Evolutionary conservation across 176 grass and related monocot species (phyloP), one percentile per base, ranked within the genome.

Genomic region (Eleusine coracana): DNA sequence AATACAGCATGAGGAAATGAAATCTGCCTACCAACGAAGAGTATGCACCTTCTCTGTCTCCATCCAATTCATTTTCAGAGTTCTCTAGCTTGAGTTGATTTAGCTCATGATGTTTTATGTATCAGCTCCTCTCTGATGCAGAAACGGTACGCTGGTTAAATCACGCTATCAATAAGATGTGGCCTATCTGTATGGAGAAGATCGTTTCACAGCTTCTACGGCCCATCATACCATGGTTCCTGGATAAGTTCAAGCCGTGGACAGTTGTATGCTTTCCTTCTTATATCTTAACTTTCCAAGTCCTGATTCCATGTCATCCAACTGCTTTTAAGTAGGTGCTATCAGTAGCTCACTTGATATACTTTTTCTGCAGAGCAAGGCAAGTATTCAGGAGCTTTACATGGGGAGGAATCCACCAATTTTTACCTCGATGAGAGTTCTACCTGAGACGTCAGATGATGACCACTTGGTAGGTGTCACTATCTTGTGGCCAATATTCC

Each of bases 171-270:
- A 76, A 90, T 81, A 93, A 95, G 91, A 92, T 98, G 88, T 98
- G 96, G 96, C 89, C 93, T 69, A 88, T 98, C 49, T 98, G 96
- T 76, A 93, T 98, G 93, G 90, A 98, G 85, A 90, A 93, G 81
- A 91, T 98, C 14, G 90, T 85, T 70, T 98, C 96, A 14, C 87
- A 95, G 62, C 91, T 98, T 90, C 49, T 98, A 13, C 70, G 60
- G 71, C 96, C 92, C 42, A 93, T 98, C 68, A 95, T 95, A 87
- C 96, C 96, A 10, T 98, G 93, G 93, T 98, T 98, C 64, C 83
- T 98, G 80, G 96, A 95, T 84, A 98, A 98, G 64, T 98, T 90
- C 76, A 98, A 98, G 84, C 96, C 96, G 60, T 91, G 90, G 90
- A 93, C 87, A 82, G 96, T 88, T 68, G 96, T 98, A 98, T 28